Conservation (phyloP, 805 yeast species). For the Grigorovia humatica region DNA sequence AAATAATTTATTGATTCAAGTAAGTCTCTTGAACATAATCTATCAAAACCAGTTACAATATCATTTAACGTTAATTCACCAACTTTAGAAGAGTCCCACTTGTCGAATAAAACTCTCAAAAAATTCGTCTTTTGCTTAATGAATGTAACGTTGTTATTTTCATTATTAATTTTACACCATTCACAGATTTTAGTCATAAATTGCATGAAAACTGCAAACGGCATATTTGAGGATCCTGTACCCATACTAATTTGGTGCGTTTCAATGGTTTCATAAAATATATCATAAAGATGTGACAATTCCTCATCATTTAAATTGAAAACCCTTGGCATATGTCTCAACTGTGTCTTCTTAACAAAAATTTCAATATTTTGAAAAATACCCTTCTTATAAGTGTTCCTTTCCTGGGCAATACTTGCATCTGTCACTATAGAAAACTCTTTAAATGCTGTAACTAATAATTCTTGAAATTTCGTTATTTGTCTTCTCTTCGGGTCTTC, state of each 20-base stretch:
- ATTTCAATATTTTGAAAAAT: constrained; percentile 80
- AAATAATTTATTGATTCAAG: constrained; percentile 72
- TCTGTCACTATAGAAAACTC: constrained; percentile 80
- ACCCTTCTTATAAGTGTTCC: constrained; percentile 60
- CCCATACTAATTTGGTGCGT: constrained; percentile 48
- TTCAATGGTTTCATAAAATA: constrained; percentile 68
- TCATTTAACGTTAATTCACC: constrained; percentile 58
- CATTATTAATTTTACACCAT: constrained; percentile 46
- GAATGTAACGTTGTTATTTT: constrained; percentile 27
- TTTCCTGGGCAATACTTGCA: constrained; percentile 54
- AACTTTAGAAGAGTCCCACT: constrained; percentile 55
- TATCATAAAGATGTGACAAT: constrained; percentile 67
- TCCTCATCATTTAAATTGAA: constrained; percentile 47
- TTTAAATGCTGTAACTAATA: constrained; percentile 83
- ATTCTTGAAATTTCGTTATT: constrained; percentile 78
- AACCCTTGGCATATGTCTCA: constrained; percentile 74
- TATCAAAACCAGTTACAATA: constrained; percentile 63
- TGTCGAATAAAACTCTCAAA: constrained; percentile 49
- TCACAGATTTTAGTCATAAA: constrained; percentile 75
- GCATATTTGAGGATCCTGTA: constrained; percentile 57
- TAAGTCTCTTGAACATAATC: constrained; percentile 58
- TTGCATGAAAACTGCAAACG: constrained; percentile 53
- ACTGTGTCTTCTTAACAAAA: constrained; percentile 84
- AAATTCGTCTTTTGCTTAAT: constrained; percentile 35
- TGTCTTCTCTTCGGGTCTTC: constrained; percentile 51